phyloP scores from a whole-genome alignment of 1,284 basidiomycete genomes.

The Puccinia polysora region DNA sequence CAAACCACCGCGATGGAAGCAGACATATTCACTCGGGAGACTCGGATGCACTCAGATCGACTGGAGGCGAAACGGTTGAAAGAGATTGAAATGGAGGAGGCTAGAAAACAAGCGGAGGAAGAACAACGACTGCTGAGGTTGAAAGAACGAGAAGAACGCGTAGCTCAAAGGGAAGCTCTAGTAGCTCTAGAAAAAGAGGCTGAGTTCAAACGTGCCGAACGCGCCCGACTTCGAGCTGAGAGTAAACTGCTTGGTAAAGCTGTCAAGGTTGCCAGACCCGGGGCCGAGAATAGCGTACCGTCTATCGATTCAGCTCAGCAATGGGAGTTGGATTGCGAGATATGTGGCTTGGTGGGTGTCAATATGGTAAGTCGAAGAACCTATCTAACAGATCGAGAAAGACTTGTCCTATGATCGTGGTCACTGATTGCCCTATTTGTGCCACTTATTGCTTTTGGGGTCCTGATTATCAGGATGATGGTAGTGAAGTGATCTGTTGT shows the following conservation, averaged over 20 bases:
- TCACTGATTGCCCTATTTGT: neutral
- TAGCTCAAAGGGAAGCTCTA: constrained; percentile 30
- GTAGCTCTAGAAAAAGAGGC: constrained; percentile 15
- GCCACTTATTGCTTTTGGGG: neutral
- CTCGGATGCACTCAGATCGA: constrained; percentile 35
- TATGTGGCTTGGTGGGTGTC: constrained; percentile 28
- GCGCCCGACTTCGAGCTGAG: constrained; percentile 30
- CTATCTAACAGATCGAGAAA: neutral
- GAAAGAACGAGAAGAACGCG: constrained; percentile 24
- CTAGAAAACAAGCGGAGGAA: constrained; percentile 26
- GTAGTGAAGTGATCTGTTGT: constrained; percentile 41
- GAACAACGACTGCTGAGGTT: constrained; percentile 36
- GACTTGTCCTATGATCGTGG: neutral
- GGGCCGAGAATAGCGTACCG: constrained; percentile 26
- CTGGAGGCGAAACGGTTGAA: constrained; percentile 36
- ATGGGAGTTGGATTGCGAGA: constrained; percentile 42
- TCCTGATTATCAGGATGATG: constrained; percentile 44
- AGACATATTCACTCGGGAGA: constrained; percentile 4
- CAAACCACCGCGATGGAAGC: constrained; percentile 6
- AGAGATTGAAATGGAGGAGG: constrained; percentile 17
- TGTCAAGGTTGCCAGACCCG: constrained; percentile 19
- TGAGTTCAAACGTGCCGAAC: constrained; percentile 28
- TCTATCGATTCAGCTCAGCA: constrained; percentile 6
- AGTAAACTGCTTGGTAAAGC: constrained; percentile 29
- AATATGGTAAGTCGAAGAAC: constrained; percentile 34